Conservation (phyloP, 768 basidiomycete species). For the Hortiboletus campestris region DNA sequence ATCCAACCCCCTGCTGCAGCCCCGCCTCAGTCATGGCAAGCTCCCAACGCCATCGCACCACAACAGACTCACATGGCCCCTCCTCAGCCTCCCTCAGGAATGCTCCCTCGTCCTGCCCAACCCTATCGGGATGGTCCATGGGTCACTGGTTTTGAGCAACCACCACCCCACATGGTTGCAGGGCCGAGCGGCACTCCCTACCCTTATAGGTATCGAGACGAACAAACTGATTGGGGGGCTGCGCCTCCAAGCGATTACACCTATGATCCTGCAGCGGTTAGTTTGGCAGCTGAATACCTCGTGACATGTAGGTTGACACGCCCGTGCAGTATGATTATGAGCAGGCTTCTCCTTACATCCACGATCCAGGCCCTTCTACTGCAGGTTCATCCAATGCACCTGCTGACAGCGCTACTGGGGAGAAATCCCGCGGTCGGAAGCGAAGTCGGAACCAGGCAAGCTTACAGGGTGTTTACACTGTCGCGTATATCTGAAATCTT, state of each 20-base stretch:
- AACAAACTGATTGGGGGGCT: constrained; percentile 47
- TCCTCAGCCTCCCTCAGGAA: constrained; percentile 43
- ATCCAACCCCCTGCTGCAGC: constrained; percentile 47
- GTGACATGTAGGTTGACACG: constrained; percentile 5
- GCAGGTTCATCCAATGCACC: constrained; percentile 40
- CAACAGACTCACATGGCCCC: constrained; percentile 61
- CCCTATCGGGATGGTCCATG: constrained; percentile 53
- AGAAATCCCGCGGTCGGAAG: constrained; percentile 65
- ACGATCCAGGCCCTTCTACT: constrained; percentile 48
- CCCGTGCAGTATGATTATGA: constrained; percentile 58
- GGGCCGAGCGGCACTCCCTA: constrained; percentile 45
- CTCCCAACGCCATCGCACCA: constrained; percentile 57
- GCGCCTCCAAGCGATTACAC: constrained; percentile 45
- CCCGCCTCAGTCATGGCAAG: constrained; percentile 66
- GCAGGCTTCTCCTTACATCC: constrained; percentile 53
- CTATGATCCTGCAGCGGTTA: constrained; percentile 53
- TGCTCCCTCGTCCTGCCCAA: constrained; percentile 44
- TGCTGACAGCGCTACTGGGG: constrained; percentile 28
- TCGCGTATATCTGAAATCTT: constrained; percentile 3
- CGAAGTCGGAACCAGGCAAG: constrained; percentile 59
- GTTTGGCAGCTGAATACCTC: constrained; percentile 15
- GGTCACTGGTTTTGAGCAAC: constrained; percentile 54
- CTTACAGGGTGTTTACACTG: not conserved
- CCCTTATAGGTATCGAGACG: constrained; percentile 63
- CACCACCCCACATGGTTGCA: constrained; percentile 47